phyloP scores from a whole-genome alignment of 2,329 filamentous ascomycete genomes.

The Penicillium italicum region DNA sequence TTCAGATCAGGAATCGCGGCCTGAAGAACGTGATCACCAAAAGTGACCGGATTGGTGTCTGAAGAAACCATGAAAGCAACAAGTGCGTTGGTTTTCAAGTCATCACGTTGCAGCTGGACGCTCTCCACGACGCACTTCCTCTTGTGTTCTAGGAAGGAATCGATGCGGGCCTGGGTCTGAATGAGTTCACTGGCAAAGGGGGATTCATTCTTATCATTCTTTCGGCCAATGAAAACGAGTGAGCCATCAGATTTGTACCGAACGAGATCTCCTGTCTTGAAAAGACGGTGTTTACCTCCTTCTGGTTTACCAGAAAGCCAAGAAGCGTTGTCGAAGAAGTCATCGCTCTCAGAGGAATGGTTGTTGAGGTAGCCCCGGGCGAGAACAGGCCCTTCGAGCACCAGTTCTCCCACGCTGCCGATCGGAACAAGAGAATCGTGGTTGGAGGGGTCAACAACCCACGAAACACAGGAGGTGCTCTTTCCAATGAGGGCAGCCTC shows the following conservation, averaged over 20 bases:
- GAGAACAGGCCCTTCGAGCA: conserved; percentile 46
- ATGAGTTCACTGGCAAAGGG: conserved; percentile 1
- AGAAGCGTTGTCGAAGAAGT: conserved; percentile 49
- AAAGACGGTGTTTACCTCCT: conserved; percentile 15
- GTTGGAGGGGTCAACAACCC: conserved; percentile 35
- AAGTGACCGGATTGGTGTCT: background rate
- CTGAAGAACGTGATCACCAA: conserved; percentile 8
- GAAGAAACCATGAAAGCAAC: conserved; percentile 23
- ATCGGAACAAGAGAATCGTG: conserved; percentile 33
- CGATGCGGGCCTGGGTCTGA: conserved; percentile 15
- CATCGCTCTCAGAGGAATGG: conserved; percentile 45
- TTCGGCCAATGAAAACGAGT: conserved; percentile 34
- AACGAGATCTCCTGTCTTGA: conserved; percentile 41
- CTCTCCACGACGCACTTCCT: conserved; percentile 20
- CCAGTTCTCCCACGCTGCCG: conserved; percentile 28
- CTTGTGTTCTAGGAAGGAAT: conserved; percentile 13
- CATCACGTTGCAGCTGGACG: conserved; percentile 5
- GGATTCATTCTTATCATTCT: conserved; percentile 11
- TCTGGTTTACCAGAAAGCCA: conserved; percentile 26
- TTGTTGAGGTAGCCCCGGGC: conserved; percentile 57
- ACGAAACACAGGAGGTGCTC: conserved; percentile 25
- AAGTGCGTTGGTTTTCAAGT: background rate
- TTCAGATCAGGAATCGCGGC: conserved; percentile 15
- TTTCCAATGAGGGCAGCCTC: conserved; percentile 21
- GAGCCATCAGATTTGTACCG: conserved; percentile 38